Percentiles rank a stretch among this genome's conserved stretches.
Conservation (phyloP, 2,329 filamentous ascomycete genomes). For the Atkinsonella texensis region DNA sequence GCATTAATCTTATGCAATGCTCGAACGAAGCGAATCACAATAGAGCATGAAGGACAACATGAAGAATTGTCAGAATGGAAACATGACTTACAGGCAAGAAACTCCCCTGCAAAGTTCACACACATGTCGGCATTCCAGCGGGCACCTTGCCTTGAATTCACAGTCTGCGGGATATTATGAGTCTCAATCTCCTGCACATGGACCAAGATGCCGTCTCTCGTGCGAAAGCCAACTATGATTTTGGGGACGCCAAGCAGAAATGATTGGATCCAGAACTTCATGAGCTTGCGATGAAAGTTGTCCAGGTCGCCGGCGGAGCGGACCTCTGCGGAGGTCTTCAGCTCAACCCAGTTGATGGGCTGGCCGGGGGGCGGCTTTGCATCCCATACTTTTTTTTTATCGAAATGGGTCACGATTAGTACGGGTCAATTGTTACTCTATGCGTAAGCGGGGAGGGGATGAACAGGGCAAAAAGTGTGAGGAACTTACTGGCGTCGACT, state of each 20-base stretch:
- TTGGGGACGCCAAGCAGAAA: conserved; percentile 88
- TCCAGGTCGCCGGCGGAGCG: conserved; percentile 53
- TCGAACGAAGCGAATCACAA: neutral
- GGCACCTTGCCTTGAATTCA: conserved; percentile 50
- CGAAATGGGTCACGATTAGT: neutral
- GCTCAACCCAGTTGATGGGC: conserved; percentile 85
- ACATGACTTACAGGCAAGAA: conserved; percentile 57
- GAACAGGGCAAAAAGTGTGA: neutral
- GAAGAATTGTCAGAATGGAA: neutral
- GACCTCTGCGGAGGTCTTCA: conserved; percentile 79
- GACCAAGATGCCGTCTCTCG: conserved; percentile 56
- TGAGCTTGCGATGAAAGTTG: conserved; percentile 77
- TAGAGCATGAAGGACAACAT: neutral
- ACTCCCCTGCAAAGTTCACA: conserved; percentile 74
- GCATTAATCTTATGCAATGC: neutral
- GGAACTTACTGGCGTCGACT: conserved; percentile 63
- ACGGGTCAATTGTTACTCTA: neutral
- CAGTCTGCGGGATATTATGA: conserved; percentile 61
- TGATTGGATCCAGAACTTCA: conserved; percentile 95
- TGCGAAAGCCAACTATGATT: conserved; percentile 82
- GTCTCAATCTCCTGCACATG: conserved; percentile 71
- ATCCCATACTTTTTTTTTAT: conserved; percentile 56
- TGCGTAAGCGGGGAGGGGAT: neutral
- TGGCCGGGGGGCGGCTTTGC: conserved; percentile 55
- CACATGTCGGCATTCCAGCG: conserved; percentile 89